Evolutionary conservation across 2,329 filamentous ascomycete species (phyloP), one percentile per base, ranked within the genome.

Genomic region (Trichoderma cornu-damae): DNA sequence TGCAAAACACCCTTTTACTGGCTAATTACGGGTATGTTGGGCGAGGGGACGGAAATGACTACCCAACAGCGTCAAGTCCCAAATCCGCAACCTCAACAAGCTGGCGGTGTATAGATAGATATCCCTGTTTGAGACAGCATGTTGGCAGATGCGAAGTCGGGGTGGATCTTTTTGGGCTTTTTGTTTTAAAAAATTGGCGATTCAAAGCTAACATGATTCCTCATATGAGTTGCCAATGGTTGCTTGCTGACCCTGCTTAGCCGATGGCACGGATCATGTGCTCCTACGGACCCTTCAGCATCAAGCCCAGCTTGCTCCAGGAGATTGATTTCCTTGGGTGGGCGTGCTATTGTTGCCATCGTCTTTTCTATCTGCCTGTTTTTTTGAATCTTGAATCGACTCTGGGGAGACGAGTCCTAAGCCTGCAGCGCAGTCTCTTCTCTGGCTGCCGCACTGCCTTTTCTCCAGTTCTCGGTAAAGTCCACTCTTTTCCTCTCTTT

Each of bases 401-500:
- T 40, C 28, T 16, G 3, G 24, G 3, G 11, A 8, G 26, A 28
- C 6, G n/a, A 32, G 16, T 42, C 4, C 59, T 65, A 83, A 16
- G 74, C 80, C 69, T 86, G 83, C 61, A 86, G 66, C n/a, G 81
- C 81, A 53, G 72, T 67, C 57, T 85, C 81, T 64, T 86, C 81
- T 63, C 83, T 74, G 18, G 76, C 77, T 8, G 76, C 79, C 65
- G 79, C 77, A 55, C 80, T 83, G 0, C 82, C 83, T 66, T 79
- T 81, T 63, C 74, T 75, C 81, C 81, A 84, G 8, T 67, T 68
- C 56, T 73, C 71, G 14, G 70, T 80, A 42, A 74, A 75, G 72
- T 96, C 90, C 50, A 71, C 69, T 58, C 71, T 72, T 51, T 70
- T 65, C 35, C 72, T 76, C 50, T 77, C 74, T 34, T 77, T 73